Evolutionary conservation across 2,329 filamentous ascomycete genomes (phyloP), one percentile per base, ranked within the genome.

Genomic region (Sarocladiaceae sp.): DNA sequence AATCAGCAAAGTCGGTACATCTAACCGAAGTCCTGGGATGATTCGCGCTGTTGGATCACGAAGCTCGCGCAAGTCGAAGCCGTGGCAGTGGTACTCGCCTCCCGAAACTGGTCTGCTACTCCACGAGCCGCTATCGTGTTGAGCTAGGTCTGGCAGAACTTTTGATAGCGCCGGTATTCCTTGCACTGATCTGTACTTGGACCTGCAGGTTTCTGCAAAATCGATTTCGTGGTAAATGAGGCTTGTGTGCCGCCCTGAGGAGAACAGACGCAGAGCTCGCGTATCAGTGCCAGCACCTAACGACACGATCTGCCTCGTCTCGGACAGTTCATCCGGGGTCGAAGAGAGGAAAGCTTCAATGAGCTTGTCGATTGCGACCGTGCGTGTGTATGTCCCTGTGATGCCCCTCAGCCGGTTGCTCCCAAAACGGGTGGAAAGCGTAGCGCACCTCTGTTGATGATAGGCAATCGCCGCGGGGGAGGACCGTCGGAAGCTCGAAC

Each of bases 261-360:
- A 64, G 47, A 86, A 74, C 1, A 96, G 67, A 16, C 88, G 82
- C 57, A 96, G 89, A 48, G 82, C 84, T 13, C 93, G 79, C 6
- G 93, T 97, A 60, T 98, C 93, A 10, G 90, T 95, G 19, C 93
- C 93, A 13, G 93, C 91, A 23, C 93, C 93, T 1, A 98, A 76
- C 0, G 90, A 96, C 48, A 98, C 76, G 48, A 98, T 88, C 60
- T 98, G 93, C 49, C 78, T 80, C 34, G 65, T 49, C 2, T 55
- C 44, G 20, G 47, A 19, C 16, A 48, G 21, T n/a, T 53, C 52
- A 26, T 54, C 51, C 2, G 51, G 51, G 3, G 11, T 21, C 12
- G 21, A 19, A 4, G 44, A 21, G 11, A 97, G 69, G 56, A 97
- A 97, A 6, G 69, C 70, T 43, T 77, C 62, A 32, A 97, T 78